Evolutionary conservation across 306 rosid genomes (phyloP).

Genomic region (Trifolium repens): DNA sequence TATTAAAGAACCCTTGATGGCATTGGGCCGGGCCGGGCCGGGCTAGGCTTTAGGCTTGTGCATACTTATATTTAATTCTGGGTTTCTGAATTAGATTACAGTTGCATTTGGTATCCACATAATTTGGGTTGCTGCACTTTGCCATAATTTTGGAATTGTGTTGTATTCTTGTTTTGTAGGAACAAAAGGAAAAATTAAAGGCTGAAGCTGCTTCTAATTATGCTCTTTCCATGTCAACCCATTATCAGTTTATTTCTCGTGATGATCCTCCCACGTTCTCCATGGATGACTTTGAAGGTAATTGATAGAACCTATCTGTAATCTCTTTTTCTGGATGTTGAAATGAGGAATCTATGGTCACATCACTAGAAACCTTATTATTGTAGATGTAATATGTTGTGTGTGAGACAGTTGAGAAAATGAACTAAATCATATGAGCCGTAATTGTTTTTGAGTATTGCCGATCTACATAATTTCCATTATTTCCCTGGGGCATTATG

Average conservation of each 20-base stretch:
- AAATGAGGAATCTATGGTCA: constrained; percentile 26
- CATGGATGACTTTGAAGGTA: constrained; percentile 94
- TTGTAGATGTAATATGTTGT: background rate
- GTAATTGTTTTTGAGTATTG: constrained; percentile 10
- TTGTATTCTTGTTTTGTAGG: constrained; percentile 55
- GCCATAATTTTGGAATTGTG: constrained; percentile 30
- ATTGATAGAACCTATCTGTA: background rate
- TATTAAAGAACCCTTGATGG: constrained; percentile 23
- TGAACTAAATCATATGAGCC: constrained; percentile 12
- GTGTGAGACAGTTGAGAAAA: background rate
- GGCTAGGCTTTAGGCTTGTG: constrained; percentile 1
- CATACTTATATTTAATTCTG: constrained; percentile 14
- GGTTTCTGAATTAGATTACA: constrained; percentile 24
- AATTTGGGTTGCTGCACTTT: constrained; percentile 21
- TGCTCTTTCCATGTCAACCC: constrained; percentile 50
- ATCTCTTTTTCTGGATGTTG: constrained; percentile 35
- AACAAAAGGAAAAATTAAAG: constrained; percentile 73
- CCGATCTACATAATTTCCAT: constrained; percentile 9
- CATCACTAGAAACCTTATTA: constrained; percentile 10
- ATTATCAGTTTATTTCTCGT: constrained; percentile 44
- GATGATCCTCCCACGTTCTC: constrained; percentile 71
- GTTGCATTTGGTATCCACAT: background rate
- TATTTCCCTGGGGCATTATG: constrained; percentile 3
- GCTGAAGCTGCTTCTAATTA: constrained; percentile 73
- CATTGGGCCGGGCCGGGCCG: background rate